These are phyloP conservation scores for Blastobotrys ciferrii DNA, from an alignment of 1,139 yeast genomes.

Conservation along the genomic window DNA sequence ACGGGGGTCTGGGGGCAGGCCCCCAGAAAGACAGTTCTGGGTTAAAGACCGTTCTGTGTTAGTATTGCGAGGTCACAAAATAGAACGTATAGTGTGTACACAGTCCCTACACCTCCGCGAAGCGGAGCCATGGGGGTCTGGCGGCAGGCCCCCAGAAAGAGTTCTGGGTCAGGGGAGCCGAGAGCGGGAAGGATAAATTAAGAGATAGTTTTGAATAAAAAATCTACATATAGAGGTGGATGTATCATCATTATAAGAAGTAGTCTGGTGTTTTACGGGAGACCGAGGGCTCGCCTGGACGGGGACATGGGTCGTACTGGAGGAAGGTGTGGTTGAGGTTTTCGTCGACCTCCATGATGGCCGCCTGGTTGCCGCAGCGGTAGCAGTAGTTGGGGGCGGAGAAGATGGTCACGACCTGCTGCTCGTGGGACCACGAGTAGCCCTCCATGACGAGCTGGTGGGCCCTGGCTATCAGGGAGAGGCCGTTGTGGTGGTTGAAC, in stretches of 20 bases:
- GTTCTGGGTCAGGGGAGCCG: no score
- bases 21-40: no score
- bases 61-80: no score
- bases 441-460: constrained; percentile 99
- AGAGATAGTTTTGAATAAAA: neutral
- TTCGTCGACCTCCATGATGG: constrained; percentile 96
- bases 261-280: constrained; percentile 98
- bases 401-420: constrained; percentile 90
- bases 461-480: constrained; percentile 89
- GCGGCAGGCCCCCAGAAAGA: no score
- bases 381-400: constrained; percentile 97
- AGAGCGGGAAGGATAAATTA: neutral
- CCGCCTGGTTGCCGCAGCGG: constrained; percentile 98
- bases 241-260: constrained; percentile 52
- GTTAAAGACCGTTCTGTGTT: no score
- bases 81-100: no score
- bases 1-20: no score
- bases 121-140: no score
- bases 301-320: constrained; percentile 91
- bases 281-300: constrained; percentile 97
- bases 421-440: constrained; percentile 55
- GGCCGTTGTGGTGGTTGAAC: constrained; percentile 75
- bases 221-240: constrained; percentile 6
- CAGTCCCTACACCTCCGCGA: no score
- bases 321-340: constrained; percentile 58